Base-by-base conservation (phyloP, 345 rosid species). In the Cardamine resedifolia region DNA sequence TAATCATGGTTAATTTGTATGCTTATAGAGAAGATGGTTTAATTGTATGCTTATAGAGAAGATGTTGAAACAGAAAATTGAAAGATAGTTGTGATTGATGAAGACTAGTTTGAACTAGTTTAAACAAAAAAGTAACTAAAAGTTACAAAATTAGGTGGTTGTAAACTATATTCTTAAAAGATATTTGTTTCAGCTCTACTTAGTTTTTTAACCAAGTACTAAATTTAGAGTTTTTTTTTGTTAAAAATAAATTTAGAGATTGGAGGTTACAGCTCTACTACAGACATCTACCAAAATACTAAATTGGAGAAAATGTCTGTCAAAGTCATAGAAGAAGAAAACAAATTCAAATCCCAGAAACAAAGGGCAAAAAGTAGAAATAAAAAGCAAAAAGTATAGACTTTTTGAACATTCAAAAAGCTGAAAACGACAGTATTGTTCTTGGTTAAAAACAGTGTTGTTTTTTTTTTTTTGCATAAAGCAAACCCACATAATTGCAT, bases 391-490 rank as follows among this genome's bases (percentile, higher is more conserved):
- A 78, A 73, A 73, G 77, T 62, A 19, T 6, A 26, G 14, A 50
- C 71, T 69, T 76, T 70, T 56, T 36, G 28, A 64, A 70, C 56
- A 70, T 76, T 70, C 48, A 70, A 57, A 76, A 76, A 70, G 80
- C 72, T 70, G 79, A 70, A 76, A 70, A 76, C 66, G 79, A 75
- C 70, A 68, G 64, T 44, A 52, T 44, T 53, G 64, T 68, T 68
- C 58, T 75, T 75, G 61, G 64, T 68, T 53, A 51, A 49, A 47
- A 67, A 60, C 64, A 61, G 38, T 70, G 64, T 69, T 15, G 6
- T n/a, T n/a, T n/a, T n/a, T n/a, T n/a, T n/a, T n/a, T n/a, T 55
- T 60, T 63, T 34, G 19, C 66, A 34, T 64, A 76, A 76, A 75
- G 75, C 61, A 56, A 69, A 43, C n/a, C 38, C 34, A 14, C 47